A percentile compares a stretch with the other conserved stretches of the same genome.
Conservation (phyloP, 2,329 filamentous ascomycete genomes). For the Bipolaris zeicola region DNA sequence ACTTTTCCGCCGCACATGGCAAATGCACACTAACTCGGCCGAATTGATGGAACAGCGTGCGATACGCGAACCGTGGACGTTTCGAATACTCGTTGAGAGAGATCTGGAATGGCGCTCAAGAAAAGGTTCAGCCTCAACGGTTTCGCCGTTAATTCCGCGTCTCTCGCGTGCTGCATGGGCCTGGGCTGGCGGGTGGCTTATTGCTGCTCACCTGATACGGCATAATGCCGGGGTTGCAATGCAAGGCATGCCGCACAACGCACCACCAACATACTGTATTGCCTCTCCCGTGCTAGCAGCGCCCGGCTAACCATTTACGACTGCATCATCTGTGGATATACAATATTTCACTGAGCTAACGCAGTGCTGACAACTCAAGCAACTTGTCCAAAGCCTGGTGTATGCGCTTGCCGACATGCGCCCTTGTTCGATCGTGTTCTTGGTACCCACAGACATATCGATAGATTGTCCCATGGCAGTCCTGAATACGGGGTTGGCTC, state of each 20-base stretch:
- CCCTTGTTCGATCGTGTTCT: background rate
- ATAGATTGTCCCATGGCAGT: background rate
- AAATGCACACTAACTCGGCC: background rate
- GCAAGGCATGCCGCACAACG: constrained; percentile 6
- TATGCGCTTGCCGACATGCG: constrained; percentile 10
- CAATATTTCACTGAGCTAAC: constrained; percentile 10
- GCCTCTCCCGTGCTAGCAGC: constrained; percentile 6
- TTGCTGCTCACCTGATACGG: constrained; percentile 9
- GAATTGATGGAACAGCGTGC: background rate
- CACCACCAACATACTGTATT: constrained; percentile 4
- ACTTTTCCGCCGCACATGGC: background rate
- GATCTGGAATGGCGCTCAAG: background rate
- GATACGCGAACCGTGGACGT: background rate
- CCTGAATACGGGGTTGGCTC: constrained; percentile 5
- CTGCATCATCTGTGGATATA: constrained; percentile 6
- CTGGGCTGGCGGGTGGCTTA: background rate
- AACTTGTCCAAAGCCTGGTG: background rate
- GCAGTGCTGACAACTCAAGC: background rate
- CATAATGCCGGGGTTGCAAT: constrained; percentile 9
- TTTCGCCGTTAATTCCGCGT: background rate
- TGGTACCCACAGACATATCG: background rate
- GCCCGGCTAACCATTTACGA: constrained; percentile 1
- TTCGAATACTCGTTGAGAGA: background rate
- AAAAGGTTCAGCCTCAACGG: background rate
- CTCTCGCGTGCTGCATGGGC: background rate